These are phyloP conservation scores for Fonsecaea nubica DNA, from an alignment of 2,329 filamentous ascomycete species.

Conservation along the genomic window DNA sequence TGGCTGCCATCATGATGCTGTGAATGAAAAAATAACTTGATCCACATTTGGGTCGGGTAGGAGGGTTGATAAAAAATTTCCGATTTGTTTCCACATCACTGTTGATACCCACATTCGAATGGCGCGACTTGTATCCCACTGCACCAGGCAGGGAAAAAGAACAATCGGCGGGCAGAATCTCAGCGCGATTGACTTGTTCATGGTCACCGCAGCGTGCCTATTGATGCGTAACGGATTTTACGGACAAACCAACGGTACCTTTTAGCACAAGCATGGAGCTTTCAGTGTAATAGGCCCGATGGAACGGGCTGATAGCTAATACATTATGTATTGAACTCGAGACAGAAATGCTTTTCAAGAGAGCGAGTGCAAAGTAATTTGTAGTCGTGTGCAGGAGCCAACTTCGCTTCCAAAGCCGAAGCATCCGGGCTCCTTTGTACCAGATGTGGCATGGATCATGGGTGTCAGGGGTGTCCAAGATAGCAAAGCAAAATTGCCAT, in stretches of 20 bases:
- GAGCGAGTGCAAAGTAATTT: not conserved
- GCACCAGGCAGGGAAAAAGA: conserved; percentile 20
- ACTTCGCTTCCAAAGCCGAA: not conserved
- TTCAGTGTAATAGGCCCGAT: conserved; percentile 34
- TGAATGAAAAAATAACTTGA: conserved; percentile 41
- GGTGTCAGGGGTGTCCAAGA: not conserved
- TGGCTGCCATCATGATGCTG: conserved; percentile 52
- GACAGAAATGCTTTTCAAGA: not conserved
- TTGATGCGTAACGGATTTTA: conserved; percentile 34
- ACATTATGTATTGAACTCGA: conserved; percentile 16
- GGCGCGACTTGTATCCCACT: conserved; percentile 28
- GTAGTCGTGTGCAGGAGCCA: not conserved
- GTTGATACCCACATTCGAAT: conserved; percentile 36
- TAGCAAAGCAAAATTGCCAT: not conserved
- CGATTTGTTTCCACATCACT: conserved; percentile 36
- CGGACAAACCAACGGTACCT: conserved; percentile 29
- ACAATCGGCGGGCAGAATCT: conserved; percentile 20
- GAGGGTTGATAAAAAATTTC: conserved; percentile 25
- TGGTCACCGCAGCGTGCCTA: conserved; percentile 27
- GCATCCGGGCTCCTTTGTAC: not conserved
- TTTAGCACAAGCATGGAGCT: conserved; percentile 25
- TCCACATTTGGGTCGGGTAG: conserved; percentile 9
- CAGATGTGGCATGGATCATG: not conserved
- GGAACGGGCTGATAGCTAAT: conserved; percentile 35
- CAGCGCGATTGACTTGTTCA: conserved; percentile 25